Percentiles rank a stretch among this genome's conserved stretches.
Conservation (phyloP, 78 protist genomes). For the Cyanophora paradoxa region DNA sequence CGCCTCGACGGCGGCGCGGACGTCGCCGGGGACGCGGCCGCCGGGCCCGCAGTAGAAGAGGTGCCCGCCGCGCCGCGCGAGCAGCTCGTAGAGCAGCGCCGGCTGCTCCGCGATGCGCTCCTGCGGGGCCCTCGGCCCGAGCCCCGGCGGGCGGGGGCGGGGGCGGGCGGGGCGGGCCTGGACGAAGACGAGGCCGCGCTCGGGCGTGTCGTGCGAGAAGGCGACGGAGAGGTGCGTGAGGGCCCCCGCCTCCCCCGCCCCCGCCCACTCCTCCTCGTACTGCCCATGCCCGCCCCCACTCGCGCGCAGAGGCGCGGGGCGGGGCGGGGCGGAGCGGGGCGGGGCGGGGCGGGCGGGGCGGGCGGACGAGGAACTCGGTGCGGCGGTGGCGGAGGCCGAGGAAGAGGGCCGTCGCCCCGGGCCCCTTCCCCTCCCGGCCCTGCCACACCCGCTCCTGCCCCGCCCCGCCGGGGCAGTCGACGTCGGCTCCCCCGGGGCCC, state of each 20-base stretch:
- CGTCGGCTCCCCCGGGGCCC: no score
- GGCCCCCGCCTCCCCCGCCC: constrained; percentile 29
- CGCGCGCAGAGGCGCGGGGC: no score
- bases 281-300: no score
- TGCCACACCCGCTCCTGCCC: constrained; percentile 29
- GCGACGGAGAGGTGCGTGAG: constrained; percentile 38
- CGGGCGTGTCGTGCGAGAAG: constrained; percentile 69
- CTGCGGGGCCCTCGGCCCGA: constrained; percentile 67
- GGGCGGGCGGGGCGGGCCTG: no score
- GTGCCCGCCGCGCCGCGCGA: constrained; percentile 26
- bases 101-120: constrained; percentile 44
- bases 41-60: constrained; percentile 52
- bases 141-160: no score
- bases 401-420: constrained; percentile 53
- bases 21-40: constrained; percentile 5
- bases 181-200: no score
- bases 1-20: not conserved
- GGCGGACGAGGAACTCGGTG: no score
- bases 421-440: constrained; percentile 2
- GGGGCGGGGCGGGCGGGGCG: no score
- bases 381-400: constrained; percentile 76
- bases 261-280: constrained; percentile 59
- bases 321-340: no score
- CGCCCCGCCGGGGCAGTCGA: no score
- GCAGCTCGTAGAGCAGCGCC: not conserved